These are phyloP conservation scores for Leccinum variicolor DNA, from an alignment of 768 basidiomycete genomes.

Conservation along the genomic window DNA sequence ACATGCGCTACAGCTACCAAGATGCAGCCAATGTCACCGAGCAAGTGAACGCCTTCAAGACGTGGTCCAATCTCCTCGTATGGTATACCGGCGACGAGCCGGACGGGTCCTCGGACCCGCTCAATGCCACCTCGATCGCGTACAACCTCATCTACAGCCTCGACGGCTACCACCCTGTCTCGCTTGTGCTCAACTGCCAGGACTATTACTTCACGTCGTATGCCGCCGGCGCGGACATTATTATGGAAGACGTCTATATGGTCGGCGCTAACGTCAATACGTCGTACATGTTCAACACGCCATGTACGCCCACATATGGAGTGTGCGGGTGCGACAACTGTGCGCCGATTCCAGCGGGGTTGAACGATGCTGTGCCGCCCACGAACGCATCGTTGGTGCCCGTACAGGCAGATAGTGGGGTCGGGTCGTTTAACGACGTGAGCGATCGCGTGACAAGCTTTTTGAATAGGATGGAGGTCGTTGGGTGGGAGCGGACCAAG, in stretches of 20 bases:
- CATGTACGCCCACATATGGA: constrained; percentile 62
- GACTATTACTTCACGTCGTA: constrained; percentile 61
- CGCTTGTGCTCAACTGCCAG: constrained; percentile 62
- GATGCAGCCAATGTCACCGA: constrained; percentile 55
- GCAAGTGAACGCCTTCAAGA: constrained; percentile 67
- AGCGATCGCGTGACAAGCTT: constrained; percentile 65
- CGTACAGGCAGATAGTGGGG: constrained; percentile 21
- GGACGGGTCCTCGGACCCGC: constrained; percentile 64
- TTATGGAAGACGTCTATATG: constrained; percentile 58
- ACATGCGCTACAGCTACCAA: constrained; percentile 73
- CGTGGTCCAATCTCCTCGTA: constrained; percentile 60
- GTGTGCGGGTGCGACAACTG: constrained; percentile 76
- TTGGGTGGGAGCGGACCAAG: constrained; percentile 66
- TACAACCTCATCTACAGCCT: constrained; percentile 57
- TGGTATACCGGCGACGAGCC: constrained; percentile 77
- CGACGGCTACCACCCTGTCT: constrained; percentile 66
- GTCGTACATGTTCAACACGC: constrained; percentile 56
- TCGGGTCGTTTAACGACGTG: constrained; percentile 57
- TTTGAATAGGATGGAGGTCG: constrained; percentile 48
- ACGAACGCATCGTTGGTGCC: constrained; percentile 15
- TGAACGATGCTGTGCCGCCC: constrained; percentile 23
- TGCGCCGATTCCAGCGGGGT: constrained; percentile 39
- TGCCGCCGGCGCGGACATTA: constrained; percentile 61
- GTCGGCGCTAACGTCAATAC: constrained; percentile 59
- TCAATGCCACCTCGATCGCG: constrained; percentile 48